Base-by-base conservation (phyloP, 1,139 yeast genomes). In the Saccharomyces hybrid region DNA sequence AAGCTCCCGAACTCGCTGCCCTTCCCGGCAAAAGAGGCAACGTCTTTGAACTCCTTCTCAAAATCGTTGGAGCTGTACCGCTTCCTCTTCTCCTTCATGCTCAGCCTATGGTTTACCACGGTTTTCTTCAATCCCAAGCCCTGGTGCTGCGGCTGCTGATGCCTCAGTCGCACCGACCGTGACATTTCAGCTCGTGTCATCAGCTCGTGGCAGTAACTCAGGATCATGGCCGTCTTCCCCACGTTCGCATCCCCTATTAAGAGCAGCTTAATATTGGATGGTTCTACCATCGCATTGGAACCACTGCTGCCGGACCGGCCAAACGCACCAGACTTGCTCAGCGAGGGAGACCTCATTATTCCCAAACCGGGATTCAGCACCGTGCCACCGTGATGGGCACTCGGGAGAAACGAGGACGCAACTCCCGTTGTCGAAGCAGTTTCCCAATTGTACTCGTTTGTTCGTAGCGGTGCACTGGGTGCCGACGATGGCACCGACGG, bases 201-300 rank as follows among this genome's bases (percentile, higher is more conserved):
- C 16, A 69, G 54, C 48, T 73, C 75, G 53, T 73, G 71, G 56
- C 74, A 73, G 55, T 73, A 75, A 26, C 73, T 70, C n/a, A 74
- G 56, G 4, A 75, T 70, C 58, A 75, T 64, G 1, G 78, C 77
- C 2, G 76, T 72, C 57, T 75, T 75, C 1, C 78, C 78, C 3
- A 75, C 77, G 9, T 75, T 74, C 1, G 78, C 73, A 50, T 74
- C 75, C 1, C 78, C 78, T 24, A 75, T 66, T 7, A 75, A 62
- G 19, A 74, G 58, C 9, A 72, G 56, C 56, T 74, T 73, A 49
- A 74, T 64, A 46, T 69, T 69, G 2, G 75, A 65, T 2, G 64
- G 56, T 31, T 58, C 58, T 12, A 51, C 55, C 28, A 55, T 48
- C n/a, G 51, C 34, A 9, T 44, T 26, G n/a, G 61, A 55, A 34